Evolutionary conservation across 768 basidiomycete species (phyloP), one percentile per base, ranked within the genome.

Genomic region (Phanerochaete carnosa): DNA sequence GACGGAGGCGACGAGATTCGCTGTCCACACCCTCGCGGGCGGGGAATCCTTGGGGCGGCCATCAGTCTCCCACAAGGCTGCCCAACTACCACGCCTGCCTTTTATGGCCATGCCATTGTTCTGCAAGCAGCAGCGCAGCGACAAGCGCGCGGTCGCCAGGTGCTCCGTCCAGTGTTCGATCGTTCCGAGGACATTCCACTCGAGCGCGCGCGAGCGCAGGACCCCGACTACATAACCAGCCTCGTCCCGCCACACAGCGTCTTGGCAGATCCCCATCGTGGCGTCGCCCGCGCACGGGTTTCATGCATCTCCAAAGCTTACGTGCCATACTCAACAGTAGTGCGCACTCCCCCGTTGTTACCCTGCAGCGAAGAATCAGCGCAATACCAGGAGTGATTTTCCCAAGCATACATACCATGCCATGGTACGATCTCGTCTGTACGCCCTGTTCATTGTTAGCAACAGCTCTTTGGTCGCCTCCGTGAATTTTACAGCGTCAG

Each of bases 41-140:
- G 47, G 45, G 29, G 26, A 58, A 49, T 49, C 29, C 57, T 35
- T 16, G 57, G 35, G 30, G 22, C 30, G 47, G 51, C 57, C 43
- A 62, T 58, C 56, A 57, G 9, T 53, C 29, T 52, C 50, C 50
- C 60, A 51, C 47, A 50, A 52, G 51, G 32, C 37, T 33, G 35
- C 23, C 47, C 58, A 60, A 59, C 58, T 60, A 63, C 59, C 58
- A 63, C 62, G 57, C 55, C 54, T 63, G 43, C 62, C 62, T 32
- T 55, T 51, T 43, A 22, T 23, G 62, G 62, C 30, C 15, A 15
- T 22, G 22, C 16, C 62, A 47, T 63, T 63, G 62, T 63, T 45
- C 62, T 45, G 43, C 5, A 43, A 11, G 25, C 45, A 33, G 60
- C 47, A 56, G 30, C 32, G 15, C 29, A 23, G 46, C 46, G 15